Evolutionary conservation across 305 asterid species (phyloP), one percentile per base, ranked within the genome.

Genomic region (Petunia hybrid): DNA sequence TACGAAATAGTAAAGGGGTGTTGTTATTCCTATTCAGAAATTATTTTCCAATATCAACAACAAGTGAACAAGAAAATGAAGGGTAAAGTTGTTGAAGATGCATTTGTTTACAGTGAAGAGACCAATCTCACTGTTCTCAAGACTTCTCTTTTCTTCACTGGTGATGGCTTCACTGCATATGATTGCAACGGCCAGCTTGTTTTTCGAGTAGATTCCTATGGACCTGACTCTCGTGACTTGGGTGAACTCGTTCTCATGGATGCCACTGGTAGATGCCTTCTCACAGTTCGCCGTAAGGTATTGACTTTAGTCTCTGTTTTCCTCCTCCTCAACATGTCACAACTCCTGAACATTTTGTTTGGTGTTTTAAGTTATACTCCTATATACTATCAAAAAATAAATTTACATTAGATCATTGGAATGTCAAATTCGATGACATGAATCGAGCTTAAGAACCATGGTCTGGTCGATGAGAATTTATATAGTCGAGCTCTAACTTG

Each of bases 261-360:
- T 77, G 85, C 92, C 75, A 77, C 85, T 46, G 97, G 97, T 0
- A 85, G 91, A 7, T 92, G 95, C 89, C 89, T 92, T 80, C 92
- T 92, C 83, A 90, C 97, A n/a, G 90, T 93, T 80, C 95, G 92
- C 48, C 90, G 93, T 62, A 91, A 93, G 97, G 97, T 91, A 62
- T 22, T 9, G 5, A 6, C 3, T 6, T 6, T 6, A 35, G 31
- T 45, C 1, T 56, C 8, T n/a, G 8, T 55, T 0, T 62, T 46
- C 13, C 16, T n/a, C 38, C 7, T 43, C 40, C 9, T 16, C 4
- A 66, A 12, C 35, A 7, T 39, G 48, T 36, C 8, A 65, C 31
- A 22, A 0, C 31, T 22, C 31, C 31, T 22, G 31, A 22, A 22
- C 31, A 22, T 22, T 22, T 22, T 22, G 31, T 22, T 22, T 22